Conservation (phyloP, 1,284 basidiomycete species). For the Leccinum pachyderme region DNA sequence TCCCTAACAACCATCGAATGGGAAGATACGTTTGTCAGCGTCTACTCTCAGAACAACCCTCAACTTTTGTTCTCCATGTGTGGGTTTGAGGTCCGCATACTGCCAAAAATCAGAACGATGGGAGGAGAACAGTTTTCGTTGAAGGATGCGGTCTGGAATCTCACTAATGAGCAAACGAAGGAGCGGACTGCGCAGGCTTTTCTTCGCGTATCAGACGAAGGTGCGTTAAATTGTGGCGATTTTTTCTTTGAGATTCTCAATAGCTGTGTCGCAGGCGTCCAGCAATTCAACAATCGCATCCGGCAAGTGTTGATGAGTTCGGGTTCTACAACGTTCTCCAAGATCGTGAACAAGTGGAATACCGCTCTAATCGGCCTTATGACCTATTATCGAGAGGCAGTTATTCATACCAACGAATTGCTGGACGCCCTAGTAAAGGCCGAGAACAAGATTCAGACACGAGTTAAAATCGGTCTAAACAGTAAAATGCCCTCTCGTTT, state of each 20-base stretch:
- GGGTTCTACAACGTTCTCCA: constrained; percentile 97
- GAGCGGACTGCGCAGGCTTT: constrained; percentile 98
- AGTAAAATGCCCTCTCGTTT: constrained; percentile 99
- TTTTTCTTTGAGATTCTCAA: constrained; percentile 16
- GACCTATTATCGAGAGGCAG: constrained; percentile 99
- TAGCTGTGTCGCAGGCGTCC: constrained; percentile 61
- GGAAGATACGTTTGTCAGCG: constrained; percentile 96
- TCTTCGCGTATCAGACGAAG: constrained; percentile 95
- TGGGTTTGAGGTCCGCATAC: constrained; percentile 95
- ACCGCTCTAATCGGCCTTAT: constrained; percentile 92
- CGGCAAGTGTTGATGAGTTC: constrained; percentile 98
- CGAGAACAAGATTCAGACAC: constrained; percentile 98
- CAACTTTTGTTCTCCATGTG: constrained; percentile 98
- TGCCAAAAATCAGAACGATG: constrained; percentile 93
- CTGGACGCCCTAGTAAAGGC: constrained; percentile 94
- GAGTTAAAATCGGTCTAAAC: constrained; percentile 98
- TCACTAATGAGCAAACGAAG: constrained; percentile 94
- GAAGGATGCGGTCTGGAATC: constrained; percentile 97
- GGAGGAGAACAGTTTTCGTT: constrained; percentile 95
- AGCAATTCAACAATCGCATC: constrained; percentile 95
- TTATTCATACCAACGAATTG: constrained; percentile 95
- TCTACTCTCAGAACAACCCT: constrained; percentile 97
- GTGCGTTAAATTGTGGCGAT: constrained; percentile 33
- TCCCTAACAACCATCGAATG: constrained; percentile 99
- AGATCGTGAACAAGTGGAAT: constrained; percentile 99